Base-by-base conservation (phyloP, 495 filamentous ascomycete species). In the Aspergillus panamensis region DNA sequence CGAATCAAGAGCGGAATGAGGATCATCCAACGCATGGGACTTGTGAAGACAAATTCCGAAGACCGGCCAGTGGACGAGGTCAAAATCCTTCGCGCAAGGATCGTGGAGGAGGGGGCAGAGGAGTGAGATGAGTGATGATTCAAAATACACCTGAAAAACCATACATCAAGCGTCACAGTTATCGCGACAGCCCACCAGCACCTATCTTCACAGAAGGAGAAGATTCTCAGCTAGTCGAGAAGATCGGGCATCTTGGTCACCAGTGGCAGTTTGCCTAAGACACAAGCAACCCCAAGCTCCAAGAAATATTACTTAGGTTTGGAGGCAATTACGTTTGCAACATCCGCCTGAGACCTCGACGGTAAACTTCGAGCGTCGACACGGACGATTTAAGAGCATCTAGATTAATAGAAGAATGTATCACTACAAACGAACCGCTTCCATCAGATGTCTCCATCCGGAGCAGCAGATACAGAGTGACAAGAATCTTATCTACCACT, bases 401-500 rank as follows among this genome's bases (percentile, higher is more conserved):
- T 25, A 25, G 25, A 25, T 25, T 25, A 64, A 62, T 62, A 62
- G 60, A 67, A 61, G 62, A 71, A 79, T 79, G 76, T 79, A 73
- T 79, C 76, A 79, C 76, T 75, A 74, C 76, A 77, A 79, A 81
- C 89, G 89, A 93, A 84, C 89, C 84, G 83, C 88, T 82, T 81
- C 83, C 80, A 82, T 91, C 89, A 92, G 70, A 77, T 81, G 72
- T 79, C 66, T 61, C 69, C 76, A 81, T 85, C 89, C 81, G 90
- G 85, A 90, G 90, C 86, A 92, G 91, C 83, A 96, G 91, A 96
- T 96, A 96, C 90, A 87, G 89, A 87, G 85, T 83, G 87, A 84
- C 66, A 66, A 66, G 64, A 64, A 67, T 87, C 75, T 62, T 72
- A 48, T 93, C 87, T 93, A 65, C 83, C 89, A 85, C 80, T 83